Evolutionary conservation across 177 flowering plant species (phyloP).

Genomic region (Vitis hybrid): DNA sequence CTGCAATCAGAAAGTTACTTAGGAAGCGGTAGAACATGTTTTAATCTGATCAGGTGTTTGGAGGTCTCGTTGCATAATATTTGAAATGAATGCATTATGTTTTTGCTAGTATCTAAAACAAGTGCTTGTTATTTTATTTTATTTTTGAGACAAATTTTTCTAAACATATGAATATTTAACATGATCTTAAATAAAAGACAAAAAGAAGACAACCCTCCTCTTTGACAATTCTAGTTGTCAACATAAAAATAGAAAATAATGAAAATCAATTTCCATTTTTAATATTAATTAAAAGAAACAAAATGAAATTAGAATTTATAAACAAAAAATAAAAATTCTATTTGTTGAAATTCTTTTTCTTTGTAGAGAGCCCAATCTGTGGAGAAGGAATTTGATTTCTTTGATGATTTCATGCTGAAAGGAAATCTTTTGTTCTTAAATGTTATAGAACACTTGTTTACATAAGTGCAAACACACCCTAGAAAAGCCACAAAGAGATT

Average conservation of each 20-base stretch:
- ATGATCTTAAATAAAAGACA: neutral
- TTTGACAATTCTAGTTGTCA: neutral
- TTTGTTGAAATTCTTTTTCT: neutral
- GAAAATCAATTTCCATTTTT: too few species aligned
- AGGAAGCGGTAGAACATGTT: slow-evolving; percentile 3
- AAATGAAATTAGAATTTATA: too few species aligned
- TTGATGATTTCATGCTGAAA: neutral
- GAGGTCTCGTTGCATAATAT: neutral
- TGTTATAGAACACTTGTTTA: neutral
- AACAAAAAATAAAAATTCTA: too few species aligned
- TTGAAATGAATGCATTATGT: neutral
- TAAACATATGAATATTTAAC: too few species aligned
- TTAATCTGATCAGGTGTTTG: neutral
- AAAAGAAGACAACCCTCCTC: neutral
- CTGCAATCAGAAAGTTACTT: slow-evolving; percentile 35
- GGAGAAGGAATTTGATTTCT: neutral
- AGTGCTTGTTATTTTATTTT: too few species aligned
- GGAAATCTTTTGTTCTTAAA: neutral
- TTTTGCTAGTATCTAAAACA: too few species aligned
- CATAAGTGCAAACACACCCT: neutral
- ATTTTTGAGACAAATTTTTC: too few species aligned
- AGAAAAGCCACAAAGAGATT: neutral
- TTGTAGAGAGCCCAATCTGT: too few species aligned
- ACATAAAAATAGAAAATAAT: too few species aligned
- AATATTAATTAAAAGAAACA: too few species aligned